These are phyloP conservation scores for Saccharomyces hybrid DNA, from an alignment of 1,139 yeast species.

Conservation along the genomic window DNA sequence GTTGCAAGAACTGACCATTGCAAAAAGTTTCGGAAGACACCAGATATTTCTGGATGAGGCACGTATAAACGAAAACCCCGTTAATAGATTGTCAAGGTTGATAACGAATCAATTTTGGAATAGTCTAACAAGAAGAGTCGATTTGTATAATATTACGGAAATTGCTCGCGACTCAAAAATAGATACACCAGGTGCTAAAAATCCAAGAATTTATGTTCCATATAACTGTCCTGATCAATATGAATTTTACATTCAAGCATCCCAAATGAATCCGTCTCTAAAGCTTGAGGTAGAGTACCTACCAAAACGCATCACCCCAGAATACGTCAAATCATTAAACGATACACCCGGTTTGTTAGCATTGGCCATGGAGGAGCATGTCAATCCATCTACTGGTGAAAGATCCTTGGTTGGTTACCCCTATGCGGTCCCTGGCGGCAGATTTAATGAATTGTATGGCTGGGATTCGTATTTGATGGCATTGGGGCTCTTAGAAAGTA, in stretches of 20 bases:
- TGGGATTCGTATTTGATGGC: conserved; percentile 98
- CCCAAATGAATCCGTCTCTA: conserved; percentile 49
- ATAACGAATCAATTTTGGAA: conserved; percentile 80
- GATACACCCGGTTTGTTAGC: conserved; percentile 82
- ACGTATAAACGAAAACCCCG: conserved; percentile 83
- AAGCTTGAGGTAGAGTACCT: conserved; percentile 70
- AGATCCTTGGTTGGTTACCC: conserved; percentile 59
- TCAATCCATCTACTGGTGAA: conserved; percentile 44
- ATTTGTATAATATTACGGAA: conserved; percentile 49
- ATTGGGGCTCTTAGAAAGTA: conserved; percentile 61
- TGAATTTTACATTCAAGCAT: conserved; percentile 54
- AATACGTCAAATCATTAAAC: conserved; percentile 68
- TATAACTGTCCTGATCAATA: conserved; percentile 61
- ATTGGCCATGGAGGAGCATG: conserved; percentile 51
- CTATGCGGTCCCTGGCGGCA: conserved; percentile 96
- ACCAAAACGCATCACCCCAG: conserved; percentile 52
- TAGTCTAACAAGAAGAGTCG: conserved; percentile 64
- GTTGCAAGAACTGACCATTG: conserved; percentile 83
- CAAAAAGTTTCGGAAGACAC: conserved; percentile 69
- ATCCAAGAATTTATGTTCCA: conserved; percentile 77
- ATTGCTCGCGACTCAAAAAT: conserved; percentile 81
- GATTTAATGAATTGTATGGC: conserved; percentile 93
- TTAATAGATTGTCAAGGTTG: conserved; percentile 63
- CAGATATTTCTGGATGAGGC: conserved; percentile 77
- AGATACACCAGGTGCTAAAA: conserved; percentile 43